phyloP scores from a whole-genome alignment of 257 asterid genomes.

The Thymus quinquecostatus region DNA sequence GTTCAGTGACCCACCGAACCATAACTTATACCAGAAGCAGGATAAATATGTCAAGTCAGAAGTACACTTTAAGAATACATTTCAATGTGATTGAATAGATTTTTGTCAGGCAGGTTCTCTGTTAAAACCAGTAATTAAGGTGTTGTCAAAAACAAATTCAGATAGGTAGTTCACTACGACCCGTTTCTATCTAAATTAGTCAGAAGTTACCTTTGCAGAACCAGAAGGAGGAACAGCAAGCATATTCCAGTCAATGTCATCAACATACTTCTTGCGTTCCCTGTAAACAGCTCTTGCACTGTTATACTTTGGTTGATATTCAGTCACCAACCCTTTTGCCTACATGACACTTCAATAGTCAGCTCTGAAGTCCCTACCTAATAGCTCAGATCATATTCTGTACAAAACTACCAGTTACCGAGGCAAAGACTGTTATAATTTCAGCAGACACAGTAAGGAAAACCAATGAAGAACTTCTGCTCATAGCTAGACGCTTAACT shows the following conservation, averaged over 20 bases:
- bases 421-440: background rate
- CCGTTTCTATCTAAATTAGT: background rate
- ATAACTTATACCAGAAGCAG: constrained; percentile 1
- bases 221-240: constrained; percentile 96
- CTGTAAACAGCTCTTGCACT: constrained; percentile 98
- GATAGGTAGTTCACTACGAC: background rate
- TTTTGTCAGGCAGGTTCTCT: constrained; percentile 1
- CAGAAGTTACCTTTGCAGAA: constrained; percentile 67
- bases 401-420: constrained; percentile 9
- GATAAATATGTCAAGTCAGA: constrained; percentile 12
- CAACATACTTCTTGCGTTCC: constrained; percentile 88
- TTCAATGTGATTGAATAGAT: background rate
- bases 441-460: constrained; percentile 6
- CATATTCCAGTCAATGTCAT: constrained; percentile 98
- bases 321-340: constrained; percentile 96
- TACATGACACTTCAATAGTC: constrained; percentile 43
- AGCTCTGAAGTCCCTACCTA: constrained; percentile 26
- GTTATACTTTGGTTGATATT: constrained; percentile 91
- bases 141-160: background rate
- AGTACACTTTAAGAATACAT: background rate
- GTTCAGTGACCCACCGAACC: constrained; percentile 9
- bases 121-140: background rate
- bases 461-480: constrained; percentile 5
- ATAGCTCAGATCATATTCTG: constrained; percentile 27
- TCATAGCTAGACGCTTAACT: constrained; percentile 6